Conservation (phyloP, 2,329 filamentous ascomycete genomes). For the Periconia macrospinosa region DNA sequence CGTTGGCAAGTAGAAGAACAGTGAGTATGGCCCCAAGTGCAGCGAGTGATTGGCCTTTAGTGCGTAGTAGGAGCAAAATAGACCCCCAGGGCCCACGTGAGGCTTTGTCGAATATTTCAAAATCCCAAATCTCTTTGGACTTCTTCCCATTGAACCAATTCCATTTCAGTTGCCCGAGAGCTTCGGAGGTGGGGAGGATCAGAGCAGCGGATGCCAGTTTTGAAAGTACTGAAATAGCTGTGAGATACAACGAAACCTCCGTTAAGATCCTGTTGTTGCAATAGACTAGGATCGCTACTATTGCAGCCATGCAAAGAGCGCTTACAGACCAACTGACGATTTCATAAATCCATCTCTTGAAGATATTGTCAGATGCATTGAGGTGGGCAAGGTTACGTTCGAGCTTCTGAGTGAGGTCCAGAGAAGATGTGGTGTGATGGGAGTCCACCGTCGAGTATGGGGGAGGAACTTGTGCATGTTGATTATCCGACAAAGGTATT, state of each 20-base stretch:
- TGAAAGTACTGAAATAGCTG: slow-evolving; percentile 19
- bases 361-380: slow-evolving; percentile 19
- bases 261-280: slow-evolving; percentile 37
- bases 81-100: slow-evolving; percentile 26
- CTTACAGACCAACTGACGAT: slow-evolving; percentile 30
- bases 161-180: slow-evolving; percentile 38
- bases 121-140: slow-evolving; percentile 25
- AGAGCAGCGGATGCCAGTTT: slow-evolving; percentile 29
- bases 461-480: not conserved
- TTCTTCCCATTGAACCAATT: slow-evolving; percentile 18
- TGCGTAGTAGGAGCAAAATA: slow-evolving; percentile 18
- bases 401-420: slow-evolving; percentile 21
- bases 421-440: not conserved
- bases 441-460: not conserved
- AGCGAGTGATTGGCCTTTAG: slow-evolving; percentile 21
- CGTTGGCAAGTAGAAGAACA: slow-evolving; percentile 21
- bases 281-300: slow-evolving; percentile 34
- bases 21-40: slow-evolving; percentile 23
- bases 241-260: slow-evolving; percentile 1
- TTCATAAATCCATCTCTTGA: slow-evolving; percentile 33
- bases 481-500: not conserved
- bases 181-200: slow-evolving; percentile 28
- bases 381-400: slow-evolving; percentile 26
- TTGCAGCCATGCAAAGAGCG: slow-evolving; percentile 37
- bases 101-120: slow-evolving; percentile 38